phyloP scores from a whole-genome alignment of 495 filamentous ascomycete genomes.

The Xylaria intraflava region DNA sequence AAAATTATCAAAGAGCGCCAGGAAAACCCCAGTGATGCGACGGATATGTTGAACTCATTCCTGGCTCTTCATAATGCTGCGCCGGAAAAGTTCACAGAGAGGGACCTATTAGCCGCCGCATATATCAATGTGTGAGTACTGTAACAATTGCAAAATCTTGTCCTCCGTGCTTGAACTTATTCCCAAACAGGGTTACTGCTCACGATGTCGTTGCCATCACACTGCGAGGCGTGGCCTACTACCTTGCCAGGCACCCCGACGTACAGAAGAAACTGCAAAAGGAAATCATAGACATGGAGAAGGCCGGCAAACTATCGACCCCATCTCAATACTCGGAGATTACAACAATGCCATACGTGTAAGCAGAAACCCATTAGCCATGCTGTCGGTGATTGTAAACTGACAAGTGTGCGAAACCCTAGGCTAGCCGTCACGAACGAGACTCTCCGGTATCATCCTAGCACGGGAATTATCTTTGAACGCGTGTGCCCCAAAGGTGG shows the following conservation, averaged over 20 bases:
- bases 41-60: constrained; percentile 7
- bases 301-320: neutral
- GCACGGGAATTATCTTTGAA: constrained; percentile 48
- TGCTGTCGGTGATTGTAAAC: constrained; percentile 19
- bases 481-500: constrained; percentile 53
- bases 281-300: constrained; percentile 30
- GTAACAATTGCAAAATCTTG: no score
- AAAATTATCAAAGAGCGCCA: neutral
- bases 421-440: constrained; percentile 61
- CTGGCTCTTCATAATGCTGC: neutral
- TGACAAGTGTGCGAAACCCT: constrained; percentile 41
- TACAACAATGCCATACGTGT: constrained; percentile 3
- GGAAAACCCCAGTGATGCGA: neutral
- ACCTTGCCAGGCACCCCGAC: constrained; percentile 36
- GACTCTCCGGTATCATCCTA: constrained; percentile 53
- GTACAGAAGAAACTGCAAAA: constrained; percentile 33
- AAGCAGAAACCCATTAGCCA: neutral
- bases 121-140: constrained; percentile 8
- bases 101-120: constrained; percentile 8
- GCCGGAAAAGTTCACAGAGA: constrained; percentile 5
- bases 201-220: constrained; percentile 52
- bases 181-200: neutral
- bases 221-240: constrained; percentile 45
- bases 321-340: neutral
- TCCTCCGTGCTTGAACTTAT: no score